Base-by-base conservation (phyloP, 2,329 filamentous ascomycete genomes). In the Zymoseptoria crescenta region DNA sequence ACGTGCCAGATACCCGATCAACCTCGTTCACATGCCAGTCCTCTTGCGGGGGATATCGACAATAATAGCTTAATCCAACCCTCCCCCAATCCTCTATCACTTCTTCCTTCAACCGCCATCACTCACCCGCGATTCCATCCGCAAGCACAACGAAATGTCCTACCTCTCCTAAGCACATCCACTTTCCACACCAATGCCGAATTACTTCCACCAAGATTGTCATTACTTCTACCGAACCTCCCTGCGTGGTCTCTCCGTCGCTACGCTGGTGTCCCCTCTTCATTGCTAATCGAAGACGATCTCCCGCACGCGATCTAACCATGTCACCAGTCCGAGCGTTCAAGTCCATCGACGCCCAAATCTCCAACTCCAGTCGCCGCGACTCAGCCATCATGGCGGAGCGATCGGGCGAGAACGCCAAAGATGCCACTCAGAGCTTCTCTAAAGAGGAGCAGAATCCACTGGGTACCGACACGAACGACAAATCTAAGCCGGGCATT, bases 171-270 rank as follows among this genome's bases (percentile, higher is more conserved):
- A 10, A 30, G 29, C 29, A 3, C 29, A 30, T 30, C 8, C 29
- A 30, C 29, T 6, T 6, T 8, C 8, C 2, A 30, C 29, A 30
- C 29, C 8, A 60, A 95, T 95, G 89, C 88, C 88, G 80, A 76
- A 81, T 69, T 93, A 90, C 75, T 95, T 80, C 75, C 79, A 89
- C 59, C 87, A 94, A 81, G 88, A 95, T 76, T 95, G 89, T 71
- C 90, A 95, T 74, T 95, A 95, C 78, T 95, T 96, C 78, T 94
- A 89, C 80, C 89, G 89, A 80, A 95, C 87, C 75, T 88, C 89
- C 72, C 79, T 96, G 77, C 89, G 89, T 80, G 87, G 91, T 72
- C 80, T 96, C 68, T 93, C 88, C 72, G 86, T 96, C 69, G 83
- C 85, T 77, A 95, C 89, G 68, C 83, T 79, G 70, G 84, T 96